phyloP scores from a whole-genome alignment of 2,329 filamentous ascomycete species.

The Lasiodiplodia citricola region DNA sequence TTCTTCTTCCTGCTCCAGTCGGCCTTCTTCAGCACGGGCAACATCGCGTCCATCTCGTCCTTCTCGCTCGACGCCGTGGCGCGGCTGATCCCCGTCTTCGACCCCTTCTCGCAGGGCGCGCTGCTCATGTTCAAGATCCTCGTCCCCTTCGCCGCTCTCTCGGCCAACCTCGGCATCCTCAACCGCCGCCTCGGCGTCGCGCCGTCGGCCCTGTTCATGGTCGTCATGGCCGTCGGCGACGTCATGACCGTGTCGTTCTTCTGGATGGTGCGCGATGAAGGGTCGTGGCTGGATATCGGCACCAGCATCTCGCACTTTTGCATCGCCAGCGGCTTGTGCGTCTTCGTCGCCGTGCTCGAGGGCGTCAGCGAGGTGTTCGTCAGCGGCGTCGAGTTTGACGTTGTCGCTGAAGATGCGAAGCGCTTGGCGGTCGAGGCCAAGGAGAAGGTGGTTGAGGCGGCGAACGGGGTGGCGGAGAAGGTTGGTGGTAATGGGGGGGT shows the following conservation, averaged over 20 bases:
- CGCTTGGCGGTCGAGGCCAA: background rate
- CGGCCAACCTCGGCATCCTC: constrained; percentile 90
- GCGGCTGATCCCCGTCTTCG: constrained; percentile 88
- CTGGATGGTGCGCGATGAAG: constrained; percentile 95
- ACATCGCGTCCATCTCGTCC: constrained; percentile 89
- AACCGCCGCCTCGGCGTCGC: constrained; percentile 84
- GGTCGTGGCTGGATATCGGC: constrained; percentile 96
- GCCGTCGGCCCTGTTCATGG: constrained; percentile 88
- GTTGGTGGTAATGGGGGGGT: background rate
- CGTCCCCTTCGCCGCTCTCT: constrained; percentile 91
- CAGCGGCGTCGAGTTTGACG: constrained; percentile 73
- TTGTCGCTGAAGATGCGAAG: constrained; percentile 26
- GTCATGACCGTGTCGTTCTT: constrained; percentile 95
- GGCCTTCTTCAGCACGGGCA: constrained; percentile 95
- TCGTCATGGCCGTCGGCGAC: constrained; percentile 87
- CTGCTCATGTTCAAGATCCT: constrained; percentile 88
- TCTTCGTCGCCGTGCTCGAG: constrained; percentile 90
- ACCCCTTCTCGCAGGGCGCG: constrained; percentile 88
- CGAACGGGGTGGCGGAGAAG: background rate
- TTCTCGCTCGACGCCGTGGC: constrained; percentile 92
- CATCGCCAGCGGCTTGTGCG: constrained; percentile 86
- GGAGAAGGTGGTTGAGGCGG: background rate
- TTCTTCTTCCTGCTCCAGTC: constrained; percentile 95
- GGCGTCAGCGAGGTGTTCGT: constrained; percentile 84
- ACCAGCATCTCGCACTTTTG: constrained; percentile 95